Evolutionary conservation across 352 stramenopile genomes (phyloP), one percentile per base, ranked within the genome.

Genomic region (Pythium aquatile): DNA sequence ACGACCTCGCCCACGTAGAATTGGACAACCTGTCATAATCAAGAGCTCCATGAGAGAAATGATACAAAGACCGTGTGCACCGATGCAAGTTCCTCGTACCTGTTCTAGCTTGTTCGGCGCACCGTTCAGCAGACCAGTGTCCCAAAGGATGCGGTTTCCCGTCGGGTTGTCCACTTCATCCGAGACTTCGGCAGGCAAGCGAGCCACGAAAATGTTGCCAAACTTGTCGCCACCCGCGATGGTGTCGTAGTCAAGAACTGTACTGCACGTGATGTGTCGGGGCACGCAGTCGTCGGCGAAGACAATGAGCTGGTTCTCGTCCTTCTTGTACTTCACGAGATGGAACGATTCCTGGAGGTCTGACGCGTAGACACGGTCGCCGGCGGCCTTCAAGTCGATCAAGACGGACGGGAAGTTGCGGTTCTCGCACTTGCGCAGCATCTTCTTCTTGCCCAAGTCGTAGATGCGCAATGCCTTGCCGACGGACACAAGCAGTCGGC

Each of bases 371-470:
- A 98, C 93, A 16, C 97, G 90, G 70, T 99, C 96, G 2, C 96
- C 96, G 16, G 91, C 81, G 39, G 93, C 85, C 76, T 98, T 97
- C 16, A 99, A 70, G 13, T 93, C 94, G 48, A 97, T 91, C n/a
- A 99, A 75, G 68, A 96, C 88, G 0, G 91, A 94, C 32, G 93
- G 90, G 65, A 98, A 97, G 32, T 90, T 93, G 63, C 91, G 92
- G 65, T 97, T 97, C 79, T 99, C 97, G 66, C 97, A 99, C 84
- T 99, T 99, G 72, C 97, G 94, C 32, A 99, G 75, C 69, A 99
- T 85, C 70, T 99, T 99, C 48, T 97, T 98, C 83, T 99, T 99
- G 59, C 98, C 98, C 49, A 99, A 79, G 67, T 99, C 97, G 78
- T 99, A 99, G n/a, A 99, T 94, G 30, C 97, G 89, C 0, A 99